Conservation (phyloP, 1,284 basidiomycete genomes). For the Fomitopsis pinicola region DNA sequence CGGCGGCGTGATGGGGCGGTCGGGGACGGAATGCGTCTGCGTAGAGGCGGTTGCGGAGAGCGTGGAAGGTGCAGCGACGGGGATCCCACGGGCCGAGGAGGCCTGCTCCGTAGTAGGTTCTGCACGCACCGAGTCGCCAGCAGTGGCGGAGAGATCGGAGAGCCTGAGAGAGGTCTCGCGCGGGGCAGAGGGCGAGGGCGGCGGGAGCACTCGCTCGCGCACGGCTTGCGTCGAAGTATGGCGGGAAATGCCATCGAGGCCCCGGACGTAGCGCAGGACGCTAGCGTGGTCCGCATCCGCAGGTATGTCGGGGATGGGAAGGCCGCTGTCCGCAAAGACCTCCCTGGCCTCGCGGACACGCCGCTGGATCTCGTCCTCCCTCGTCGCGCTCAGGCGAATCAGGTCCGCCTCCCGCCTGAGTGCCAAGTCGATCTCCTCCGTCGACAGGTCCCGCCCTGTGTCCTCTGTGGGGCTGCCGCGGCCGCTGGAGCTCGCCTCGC, state of each 20-base stretch:
- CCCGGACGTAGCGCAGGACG: neutral
- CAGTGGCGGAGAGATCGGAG: neutral
- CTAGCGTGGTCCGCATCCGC: neutral
- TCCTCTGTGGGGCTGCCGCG: slow-evolving; percentile 33
- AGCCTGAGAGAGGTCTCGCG: neutral
- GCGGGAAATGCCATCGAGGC: neutral
- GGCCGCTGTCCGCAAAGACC: neutral
- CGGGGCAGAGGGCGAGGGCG: neutral
- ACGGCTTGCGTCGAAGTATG: neutral
- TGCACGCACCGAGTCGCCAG: neutral
- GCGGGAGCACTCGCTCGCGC: neutral
- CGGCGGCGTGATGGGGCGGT: slow-evolving; percentile 4
- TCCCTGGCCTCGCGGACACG: neutral
- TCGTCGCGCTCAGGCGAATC: slow-evolving; percentile 18
- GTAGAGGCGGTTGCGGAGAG: neutral
- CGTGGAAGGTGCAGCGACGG: neutral
- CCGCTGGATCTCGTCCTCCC: slow-evolving; percentile 19
- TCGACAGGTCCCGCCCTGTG: slow-evolving; percentile 35
- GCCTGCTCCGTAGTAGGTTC: neutral
- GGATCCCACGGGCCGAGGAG: neutral
- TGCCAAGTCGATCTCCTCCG: slow-evolving; percentile 36
- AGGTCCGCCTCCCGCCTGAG: slow-evolving; percentile 5
- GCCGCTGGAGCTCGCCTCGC: slow-evolving; percentile 27
- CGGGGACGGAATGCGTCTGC: neutral
- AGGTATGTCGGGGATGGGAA: neutral